These are phyloP conservation scores for Acrodontium crateriforme DNA, from an alignment of 2,329 filamentous ascomycete species.

Conservation along the genomic window DNA sequence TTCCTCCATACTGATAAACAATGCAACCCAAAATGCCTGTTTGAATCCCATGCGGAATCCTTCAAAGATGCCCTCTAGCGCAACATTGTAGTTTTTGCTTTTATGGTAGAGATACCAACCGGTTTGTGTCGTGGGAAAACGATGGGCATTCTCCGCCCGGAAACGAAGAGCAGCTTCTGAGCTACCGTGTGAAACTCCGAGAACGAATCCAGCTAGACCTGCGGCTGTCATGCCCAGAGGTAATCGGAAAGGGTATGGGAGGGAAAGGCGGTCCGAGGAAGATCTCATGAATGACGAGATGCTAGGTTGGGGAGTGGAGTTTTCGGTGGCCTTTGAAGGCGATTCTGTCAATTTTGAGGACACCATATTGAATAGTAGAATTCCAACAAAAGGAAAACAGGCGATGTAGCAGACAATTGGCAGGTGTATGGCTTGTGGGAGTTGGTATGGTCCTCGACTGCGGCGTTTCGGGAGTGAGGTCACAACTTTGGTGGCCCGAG, in stretches of 20 bases:
- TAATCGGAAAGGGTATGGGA: conserved; percentile 20
- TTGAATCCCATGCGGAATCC: conserved; percentile 60
- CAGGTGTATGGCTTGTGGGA: too few species aligned
- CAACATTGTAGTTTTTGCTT: conserved; percentile 83
- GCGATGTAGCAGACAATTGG: too few species aligned
- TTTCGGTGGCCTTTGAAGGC: too few species aligned
- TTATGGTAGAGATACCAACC: conserved; percentile 99
- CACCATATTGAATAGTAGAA: too few species aligned
- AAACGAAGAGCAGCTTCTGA: conserved; percentile 53
- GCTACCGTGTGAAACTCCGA: conserved; percentile 21
- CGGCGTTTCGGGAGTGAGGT: too few species aligned
- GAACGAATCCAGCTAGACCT: conserved; percentile 15
- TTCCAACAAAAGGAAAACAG: too few species aligned
- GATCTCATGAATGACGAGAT: too few species aligned
- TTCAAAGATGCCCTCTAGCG: conserved; percentile 63
- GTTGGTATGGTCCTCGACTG: too few species aligned
- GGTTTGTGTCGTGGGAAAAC: conserved; percentile 64
- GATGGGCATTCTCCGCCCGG: conserved; percentile 90
- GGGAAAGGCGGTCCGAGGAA: conserved; percentile 17
- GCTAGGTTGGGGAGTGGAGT: too few species aligned
- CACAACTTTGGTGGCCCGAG: too few species aligned
- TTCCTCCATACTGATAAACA: conserved; percentile 74
- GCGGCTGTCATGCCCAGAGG: conserved; percentile 15
- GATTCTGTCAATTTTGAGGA: too few species aligned
- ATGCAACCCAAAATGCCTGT: conserved; percentile 56